A percentile compares a stretch with the other conserved stretches of the same genome.
These are phyloP conservation scores for Penicillium taxi DNA, from an alignment of 495 filamentous ascomycete species.

Conservation along the genomic window DNA sequence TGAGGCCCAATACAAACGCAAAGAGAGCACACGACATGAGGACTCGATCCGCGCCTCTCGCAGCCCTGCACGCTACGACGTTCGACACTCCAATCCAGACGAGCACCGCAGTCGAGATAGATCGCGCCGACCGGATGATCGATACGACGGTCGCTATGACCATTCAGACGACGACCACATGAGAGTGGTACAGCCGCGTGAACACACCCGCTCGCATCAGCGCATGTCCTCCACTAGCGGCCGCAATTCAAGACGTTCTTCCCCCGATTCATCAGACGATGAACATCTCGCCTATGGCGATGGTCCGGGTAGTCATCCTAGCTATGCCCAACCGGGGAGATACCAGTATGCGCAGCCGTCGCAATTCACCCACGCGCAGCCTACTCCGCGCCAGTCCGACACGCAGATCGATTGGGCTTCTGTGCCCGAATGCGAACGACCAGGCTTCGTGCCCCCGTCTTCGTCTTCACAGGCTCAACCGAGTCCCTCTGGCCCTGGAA, in stretches of 20 bases:
- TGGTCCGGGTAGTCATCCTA: constrained; percentile 26
- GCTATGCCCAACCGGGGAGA: constrained; percentile 42
- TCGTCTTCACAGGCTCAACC: constrained; percentile 28
- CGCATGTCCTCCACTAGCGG: constrained; percentile 16
- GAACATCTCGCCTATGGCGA: constrained; percentile 37
- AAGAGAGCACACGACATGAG: constrained; percentile 5
- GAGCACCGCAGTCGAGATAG: constrained; percentile 30
- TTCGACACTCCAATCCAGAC: constrained; percentile 43
- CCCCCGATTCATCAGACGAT: constrained; percentile 33
- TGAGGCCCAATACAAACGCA: constrained; percentile 23
- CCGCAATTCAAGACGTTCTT: constrained; percentile 22
- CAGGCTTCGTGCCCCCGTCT: constrained; percentile 33
- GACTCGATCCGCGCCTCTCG: constrained; percentile 27
- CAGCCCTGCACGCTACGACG: constrained; percentile 32
- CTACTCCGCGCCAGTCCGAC: constrained; percentile 12
- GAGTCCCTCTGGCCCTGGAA: too few species aligned
- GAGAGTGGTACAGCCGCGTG: constrained; percentile 9
- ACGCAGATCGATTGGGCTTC: constrained; percentile 27
- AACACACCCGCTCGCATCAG: constrained; percentile 19
- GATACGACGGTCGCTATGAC: constrained; percentile 27
- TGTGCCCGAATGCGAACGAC: constrained; percentile 34
- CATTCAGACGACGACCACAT: constrained; percentile 28
- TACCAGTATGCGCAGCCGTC: constrained; percentile 44
- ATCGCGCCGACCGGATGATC: constrained; percentile 23
- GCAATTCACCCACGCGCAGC: constrained; percentile 21